Conservation (phyloP, 768 basidiomycete species). For the Glaciozyma antarctica region DNA sequence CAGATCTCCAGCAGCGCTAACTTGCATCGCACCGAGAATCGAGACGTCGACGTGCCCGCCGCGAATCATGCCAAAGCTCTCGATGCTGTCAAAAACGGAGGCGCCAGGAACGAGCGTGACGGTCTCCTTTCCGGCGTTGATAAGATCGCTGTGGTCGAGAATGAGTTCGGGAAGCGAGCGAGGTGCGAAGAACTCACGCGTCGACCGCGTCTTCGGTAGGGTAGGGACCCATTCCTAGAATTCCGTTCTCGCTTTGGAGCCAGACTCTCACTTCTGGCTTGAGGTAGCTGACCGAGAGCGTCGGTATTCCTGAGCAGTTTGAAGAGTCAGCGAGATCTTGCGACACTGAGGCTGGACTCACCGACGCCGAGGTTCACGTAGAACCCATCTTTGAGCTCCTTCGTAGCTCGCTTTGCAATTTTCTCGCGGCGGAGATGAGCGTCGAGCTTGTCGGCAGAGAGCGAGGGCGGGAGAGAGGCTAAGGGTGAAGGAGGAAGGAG, state of each 20-base stretch:
- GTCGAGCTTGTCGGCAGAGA: conserved; percentile 14
- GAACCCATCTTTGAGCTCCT: conserved; percentile 38
- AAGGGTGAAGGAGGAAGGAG: conserved; percentile 9
- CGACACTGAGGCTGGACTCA: background rate
- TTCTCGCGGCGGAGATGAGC: conserved; percentile 43
- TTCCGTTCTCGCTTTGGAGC: conserved; percentile 39
- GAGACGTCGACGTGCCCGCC: conserved; percentile 86
- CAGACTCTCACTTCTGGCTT: conserved; percentile 36
- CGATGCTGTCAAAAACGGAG: conserved; percentile 77
- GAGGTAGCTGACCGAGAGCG: conserved; percentile 35
- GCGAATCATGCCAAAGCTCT: conserved; percentile 92
- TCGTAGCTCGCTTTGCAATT: conserved; percentile 68
- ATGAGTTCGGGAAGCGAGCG: conserved; percentile 33
- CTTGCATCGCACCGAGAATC: conserved; percentile 88
- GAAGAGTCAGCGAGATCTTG: too few relatives aligned
- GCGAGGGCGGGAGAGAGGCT: background rate
- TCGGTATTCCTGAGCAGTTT: conserved; percentile 32
- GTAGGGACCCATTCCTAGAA: conserved; percentile 39
- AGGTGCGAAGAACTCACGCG: conserved; percentile 38
- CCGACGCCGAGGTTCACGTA: conserved; percentile 39
- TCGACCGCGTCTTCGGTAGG: conserved; percentile 37
- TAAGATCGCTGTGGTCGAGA: conserved; percentile 48
- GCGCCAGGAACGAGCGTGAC: conserved; percentile 85
- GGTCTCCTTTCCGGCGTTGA: conserved; percentile 87
- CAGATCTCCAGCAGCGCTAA: conserved; percentile 74